Percentiles rank a stretch among this genome's conserved stretches.
Conservation (phyloP, 2,329 filamentous ascomycete species). For the Neonectria ditissima region DNA sequence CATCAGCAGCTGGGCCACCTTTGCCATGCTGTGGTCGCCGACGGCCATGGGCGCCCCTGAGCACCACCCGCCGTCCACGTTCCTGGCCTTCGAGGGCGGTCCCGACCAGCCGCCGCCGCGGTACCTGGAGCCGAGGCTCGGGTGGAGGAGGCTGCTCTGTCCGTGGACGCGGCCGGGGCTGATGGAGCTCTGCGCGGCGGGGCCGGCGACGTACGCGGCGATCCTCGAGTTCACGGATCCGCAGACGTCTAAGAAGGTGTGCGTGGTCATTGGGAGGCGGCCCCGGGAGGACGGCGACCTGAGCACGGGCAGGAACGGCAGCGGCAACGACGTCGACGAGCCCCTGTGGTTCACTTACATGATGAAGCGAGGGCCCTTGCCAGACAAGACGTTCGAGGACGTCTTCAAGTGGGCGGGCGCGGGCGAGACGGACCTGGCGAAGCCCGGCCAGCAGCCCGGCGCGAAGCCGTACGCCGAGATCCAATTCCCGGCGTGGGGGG, state of each 20-base stretch:
- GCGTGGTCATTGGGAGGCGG: slow-evolving; percentile 13
- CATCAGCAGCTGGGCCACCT: slow-evolving; percentile 21
- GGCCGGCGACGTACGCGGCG: slow-evolving; percentile 3
- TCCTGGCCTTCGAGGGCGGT: slow-evolving; percentile 18
- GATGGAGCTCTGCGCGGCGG: slow-evolving; percentile 12
- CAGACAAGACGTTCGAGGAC: slow-evolving; percentile 14
- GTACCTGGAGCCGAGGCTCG: slow-evolving; percentile 18
- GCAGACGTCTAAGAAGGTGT: slow-evolving; percentile 10
- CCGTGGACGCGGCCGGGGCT: slow-evolving; percentile 24
- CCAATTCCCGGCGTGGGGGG: slow-evolving; percentile 12
- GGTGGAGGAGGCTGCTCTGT: slow-evolving; percentile 21
- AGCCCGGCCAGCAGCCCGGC: not conserved
- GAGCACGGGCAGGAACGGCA: not conserved
- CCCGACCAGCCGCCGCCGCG: slow-evolving; percentile 3
- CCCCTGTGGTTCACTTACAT: slow-evolving; percentile 13
- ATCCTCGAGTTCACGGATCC: slow-evolving; percentile 19
- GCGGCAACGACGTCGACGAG: not conserved
- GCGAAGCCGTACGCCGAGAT: slow-evolving; percentile 14
- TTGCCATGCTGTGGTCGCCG: slow-evolving; percentile 14
- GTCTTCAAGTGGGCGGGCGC: slow-evolving; percentile 1
- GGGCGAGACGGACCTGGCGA: not conserved
- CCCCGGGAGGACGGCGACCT: slow-evolving; percentile 2
- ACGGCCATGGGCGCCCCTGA: not conserved
- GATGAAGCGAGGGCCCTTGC: slow-evolving; percentile 5
- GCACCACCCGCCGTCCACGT: slow-evolving; percentile 1